These are phyloP conservation scores for Aegilops speltoides DNA, from an alignment of 176 grass and related monocot species.

Conservation along the genomic window DNA sequence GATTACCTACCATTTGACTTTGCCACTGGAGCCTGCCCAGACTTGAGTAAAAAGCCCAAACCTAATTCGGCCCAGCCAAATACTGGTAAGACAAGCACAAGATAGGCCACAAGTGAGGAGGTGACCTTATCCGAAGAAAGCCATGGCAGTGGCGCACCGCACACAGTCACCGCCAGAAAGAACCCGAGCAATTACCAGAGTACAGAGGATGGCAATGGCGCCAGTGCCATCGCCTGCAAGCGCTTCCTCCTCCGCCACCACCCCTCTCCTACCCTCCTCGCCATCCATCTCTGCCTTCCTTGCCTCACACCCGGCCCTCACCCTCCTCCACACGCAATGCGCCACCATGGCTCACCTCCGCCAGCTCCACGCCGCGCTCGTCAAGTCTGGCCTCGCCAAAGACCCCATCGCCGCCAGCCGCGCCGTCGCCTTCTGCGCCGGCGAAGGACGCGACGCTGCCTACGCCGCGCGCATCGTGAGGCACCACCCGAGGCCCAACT, in stretches of 20 bases:
- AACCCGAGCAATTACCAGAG: not conserved
- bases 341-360: conserved; percentile 55
- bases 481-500: conserved; percentile 50
- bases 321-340: conserved; percentile 68
- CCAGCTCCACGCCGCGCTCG: conserved; percentile 68
- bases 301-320: conserved; percentile 40
- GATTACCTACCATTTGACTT: not conserved
- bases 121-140: conserved; percentile 21
- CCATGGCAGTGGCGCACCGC: not conserved
- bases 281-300: conserved; percentile 59
- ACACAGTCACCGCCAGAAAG: not conserved
- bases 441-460: conserved; percentile 34
- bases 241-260: not conserved
- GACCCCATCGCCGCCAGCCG: conserved; percentile 69
- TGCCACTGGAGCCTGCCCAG: not conserved
- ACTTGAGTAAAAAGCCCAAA: not conserved
- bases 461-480: conserved; percentile 54
- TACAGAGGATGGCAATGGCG: conserved; percentile 32
- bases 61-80: not conserved
- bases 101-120: not conserved
- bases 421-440: conserved; percentile 52
- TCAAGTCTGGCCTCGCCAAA: conserved; percentile 57
- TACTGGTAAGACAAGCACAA: not conserved
- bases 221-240: conserved; percentile 6
- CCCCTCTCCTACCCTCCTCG: conserved; percentile 39